Evolutionary conservation across 1,139 yeast species (phyloP), one percentile per base, ranked within the genome.

Genomic region (Taphrina deformans): DNA sequence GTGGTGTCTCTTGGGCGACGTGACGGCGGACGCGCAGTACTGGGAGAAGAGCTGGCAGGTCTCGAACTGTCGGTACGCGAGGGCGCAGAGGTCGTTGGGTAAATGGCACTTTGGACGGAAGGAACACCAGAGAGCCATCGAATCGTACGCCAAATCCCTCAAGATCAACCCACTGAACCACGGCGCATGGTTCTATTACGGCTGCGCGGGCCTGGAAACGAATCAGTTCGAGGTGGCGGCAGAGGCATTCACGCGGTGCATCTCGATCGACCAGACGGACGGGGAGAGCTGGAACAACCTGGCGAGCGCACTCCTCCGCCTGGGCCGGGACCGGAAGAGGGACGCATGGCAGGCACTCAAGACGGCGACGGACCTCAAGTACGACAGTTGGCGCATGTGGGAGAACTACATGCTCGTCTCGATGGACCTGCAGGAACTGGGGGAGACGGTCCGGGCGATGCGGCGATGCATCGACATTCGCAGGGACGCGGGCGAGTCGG

Each of bases 261-360:
- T 91, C 29, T 80, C 96, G 0, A 75, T 93, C 62, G 97, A 92
- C 73, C 96, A 89, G 45, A 82, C 86, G 0, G 91, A 86, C 72
- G 82, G 95, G 0, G 85, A 85, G 73, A 85, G 96, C 1, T 95
- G 99, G 99, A 87, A 96, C n/a, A 95, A 93, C 73, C 80, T 95
- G 71, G 92, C 96, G 3, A 86, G 96, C 18, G 85, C 97, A 0
- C 80, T 89, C 65, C 77, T 91, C 53, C 83, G 84, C 68, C 74
- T 83, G 58, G 44, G 50, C 16, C 31, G 52, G 18, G 65, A 46
- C 35, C 64, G 60, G 21, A 64, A 55, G 41, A 55, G 62, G 44
- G 70, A 70, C 35, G 70, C 72, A 10, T 55, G 69, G 67, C 61
- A 63, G 38, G 71, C 72, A 31, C 59, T 70, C 29, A 64, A 66